Conservation (phyloP, 2,329 filamentous ascomycete genomes). For the Claviceps quebecensis region DNA sequence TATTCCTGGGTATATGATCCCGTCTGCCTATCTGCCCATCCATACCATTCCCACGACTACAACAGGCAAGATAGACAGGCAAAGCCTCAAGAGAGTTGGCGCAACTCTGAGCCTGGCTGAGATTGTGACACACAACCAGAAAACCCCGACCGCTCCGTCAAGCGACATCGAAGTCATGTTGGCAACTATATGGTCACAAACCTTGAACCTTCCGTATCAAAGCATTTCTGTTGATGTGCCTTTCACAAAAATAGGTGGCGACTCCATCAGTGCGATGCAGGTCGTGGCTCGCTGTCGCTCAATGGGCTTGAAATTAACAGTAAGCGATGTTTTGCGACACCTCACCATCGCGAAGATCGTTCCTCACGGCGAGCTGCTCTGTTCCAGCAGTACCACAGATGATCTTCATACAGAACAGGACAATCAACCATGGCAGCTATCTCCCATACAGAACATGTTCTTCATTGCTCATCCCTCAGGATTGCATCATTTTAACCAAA, state of each 20-base stretch:
- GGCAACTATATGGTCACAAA: not conserved
- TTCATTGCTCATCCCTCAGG: slow-evolving; percentile 7
- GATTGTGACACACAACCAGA: not conserved
- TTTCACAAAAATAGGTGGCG: slow-evolving; percentile 6
- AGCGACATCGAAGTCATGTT: not conserved
- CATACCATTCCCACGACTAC: not conserved
- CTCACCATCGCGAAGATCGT: not conserved
- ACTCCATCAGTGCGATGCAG: slow-evolving; percentile 30
- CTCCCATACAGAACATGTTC: not conserved
- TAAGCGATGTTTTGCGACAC: slow-evolving; percentile 18
- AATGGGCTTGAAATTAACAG: slow-evolving; percentile 15
- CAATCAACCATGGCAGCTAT: not conserved
- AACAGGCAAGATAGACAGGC: not conserved
- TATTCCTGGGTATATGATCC: not conserved
- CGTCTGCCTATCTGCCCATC: not conserved
- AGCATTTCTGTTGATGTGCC: not conserved
- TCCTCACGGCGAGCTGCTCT: not conserved
- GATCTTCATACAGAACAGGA: not conserved
- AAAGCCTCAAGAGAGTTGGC: not conserved
- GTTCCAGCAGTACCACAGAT: not conserved
- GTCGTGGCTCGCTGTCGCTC: slow-evolving; percentile 24
- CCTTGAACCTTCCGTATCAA: not conserved
- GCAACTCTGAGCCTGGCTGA: not conserved
- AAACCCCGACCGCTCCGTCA: not conserved
- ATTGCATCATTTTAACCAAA: slow-evolving; percentile 29